Conservation (phyloP, 164 flowering plant species). For the Aristolochia fimbriata region DNA sequence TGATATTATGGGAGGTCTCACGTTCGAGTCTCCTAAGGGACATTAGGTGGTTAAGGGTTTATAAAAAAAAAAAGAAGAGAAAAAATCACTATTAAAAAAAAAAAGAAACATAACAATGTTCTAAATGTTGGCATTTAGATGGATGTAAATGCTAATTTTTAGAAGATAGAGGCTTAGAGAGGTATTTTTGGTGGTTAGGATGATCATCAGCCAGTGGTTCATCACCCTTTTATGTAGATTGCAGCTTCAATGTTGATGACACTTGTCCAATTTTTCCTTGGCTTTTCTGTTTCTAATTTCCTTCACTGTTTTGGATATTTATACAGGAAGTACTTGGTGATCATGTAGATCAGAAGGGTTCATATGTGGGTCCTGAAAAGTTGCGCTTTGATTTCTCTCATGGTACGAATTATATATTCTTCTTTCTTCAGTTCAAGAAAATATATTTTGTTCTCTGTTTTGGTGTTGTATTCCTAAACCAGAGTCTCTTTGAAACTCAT, state of each 20-base stretch:
- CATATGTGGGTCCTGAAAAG: conserved; percentile 98
- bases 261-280: not conserved
- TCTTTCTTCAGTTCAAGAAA: not conserved
- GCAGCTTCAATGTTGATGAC: not conserved
- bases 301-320: conserved; percentile 1
- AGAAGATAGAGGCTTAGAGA: no score
- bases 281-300: not conserved
- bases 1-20: no score
- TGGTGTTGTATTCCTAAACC: not conserved
- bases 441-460: not conserved
- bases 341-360: conserved; percentile 98
- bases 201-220: no score
- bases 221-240: no score
- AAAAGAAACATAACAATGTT: no score
- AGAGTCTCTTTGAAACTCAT: not conserved
- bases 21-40: no score
- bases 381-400: conserved; percentile 96
- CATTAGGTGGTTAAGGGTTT: no score
- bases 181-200: no score
- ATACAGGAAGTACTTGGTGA: conserved; percentile 93
- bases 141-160: no score
- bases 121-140: no score
- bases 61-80: no score
- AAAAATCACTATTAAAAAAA: no score
- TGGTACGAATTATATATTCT: conserved; percentile 33